A percentile compares a stretch with the other conserved stretches of the same genome.
Evolutionary conservation across 2,329 filamentous ascomycete genomes (phyloP).

Genomic region (Nemania sp.): DNA sequence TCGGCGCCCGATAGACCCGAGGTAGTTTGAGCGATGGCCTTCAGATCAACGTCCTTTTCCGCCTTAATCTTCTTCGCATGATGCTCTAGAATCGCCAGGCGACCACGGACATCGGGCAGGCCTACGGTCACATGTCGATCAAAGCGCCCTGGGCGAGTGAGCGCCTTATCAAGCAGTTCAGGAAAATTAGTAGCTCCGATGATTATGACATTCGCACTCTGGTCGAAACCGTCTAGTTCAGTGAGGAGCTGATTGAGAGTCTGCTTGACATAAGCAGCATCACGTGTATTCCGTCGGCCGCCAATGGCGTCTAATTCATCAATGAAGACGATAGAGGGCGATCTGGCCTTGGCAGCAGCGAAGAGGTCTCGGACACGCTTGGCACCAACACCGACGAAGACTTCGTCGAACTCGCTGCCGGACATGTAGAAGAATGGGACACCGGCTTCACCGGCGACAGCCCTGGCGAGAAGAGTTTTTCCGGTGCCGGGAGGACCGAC

Average conservation of each 20-base stretch:
- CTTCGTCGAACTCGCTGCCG: conserved; percentile 96
- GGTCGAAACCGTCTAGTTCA: conserved; percentile 95
- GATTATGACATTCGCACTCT: conserved; percentile 92
- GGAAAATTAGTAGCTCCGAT: conserved; percentile 97
- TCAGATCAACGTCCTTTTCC: conserved; percentile 77
- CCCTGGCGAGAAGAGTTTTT: conserved; percentile 93
- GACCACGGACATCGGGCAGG: conserved; percentile 89
- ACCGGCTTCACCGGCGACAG: conserved; percentile 93
- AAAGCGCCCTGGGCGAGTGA: conserved; percentile 92
- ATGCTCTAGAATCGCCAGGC: conserved; percentile 89
- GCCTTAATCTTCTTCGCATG: conserved; percentile 91
- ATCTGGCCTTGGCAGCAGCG: conserved; percentile 77
- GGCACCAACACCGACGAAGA: conserved; percentile 95
- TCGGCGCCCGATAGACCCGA: conserved; percentile 94
- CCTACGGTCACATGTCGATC: conserved; percentile 89
- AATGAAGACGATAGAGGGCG: conserved; percentile 92
- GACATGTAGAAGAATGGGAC: conserved; percentile 99
- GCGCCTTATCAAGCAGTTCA: conserved; percentile 88
- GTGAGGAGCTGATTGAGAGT: conserved; percentile 97
- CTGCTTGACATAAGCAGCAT: conserved; percentile 95
- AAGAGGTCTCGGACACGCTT: conserved; percentile 97
- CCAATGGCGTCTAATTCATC: conserved; percentile 95
- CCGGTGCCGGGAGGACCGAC: conserved; percentile 96
- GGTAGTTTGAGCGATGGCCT: conserved; percentile 82
- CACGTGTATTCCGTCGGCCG: conserved; percentile 87